Conservation (phyloP, 148 eudicot species). For the Vaccinium myrtillus region DNA sequence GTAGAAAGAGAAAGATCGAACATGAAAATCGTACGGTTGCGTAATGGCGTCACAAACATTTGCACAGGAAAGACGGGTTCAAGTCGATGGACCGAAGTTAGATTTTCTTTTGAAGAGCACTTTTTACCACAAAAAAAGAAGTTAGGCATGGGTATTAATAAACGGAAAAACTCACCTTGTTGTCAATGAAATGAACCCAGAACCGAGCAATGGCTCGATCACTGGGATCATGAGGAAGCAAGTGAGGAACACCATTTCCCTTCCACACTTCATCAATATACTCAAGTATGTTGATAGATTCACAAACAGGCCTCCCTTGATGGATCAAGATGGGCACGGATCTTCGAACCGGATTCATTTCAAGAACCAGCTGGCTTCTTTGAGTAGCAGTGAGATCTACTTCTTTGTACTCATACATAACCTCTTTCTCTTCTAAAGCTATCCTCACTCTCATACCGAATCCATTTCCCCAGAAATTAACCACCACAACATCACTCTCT, state of each 20-base stretch:
- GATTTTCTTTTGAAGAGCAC: neutral
- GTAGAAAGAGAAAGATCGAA: too few relatives aligned
- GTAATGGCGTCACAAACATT: neutral
- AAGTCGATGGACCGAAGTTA: neutral
- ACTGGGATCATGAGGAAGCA: constrained; percentile 1
- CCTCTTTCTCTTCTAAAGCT: constrained; percentile 1
- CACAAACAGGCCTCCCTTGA: neutral
- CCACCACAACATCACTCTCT: neutral
- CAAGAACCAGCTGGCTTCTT: constrained; percentile 7
- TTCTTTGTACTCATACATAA: neutral
- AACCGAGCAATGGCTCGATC: neutral
- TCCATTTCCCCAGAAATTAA: neutral
- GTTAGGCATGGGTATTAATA: neutral
- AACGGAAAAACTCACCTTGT: constrained; percentile 4
- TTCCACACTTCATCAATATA: neutral
- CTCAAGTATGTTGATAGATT: neutral
- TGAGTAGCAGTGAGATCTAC: neutral
- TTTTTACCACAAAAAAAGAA: too few relatives aligned
- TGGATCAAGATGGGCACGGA: constrained; percentile 9
- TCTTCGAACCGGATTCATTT: constrained; percentile 7
- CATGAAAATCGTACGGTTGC: neutral
- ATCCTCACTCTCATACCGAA: constrained; percentile 3
- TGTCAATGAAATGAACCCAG: constrained; percentile 13
- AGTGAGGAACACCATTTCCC: neutral
- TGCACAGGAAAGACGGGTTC: neutral